Conservation (phyloP, 140 eudicot species). For the Cichorium intybus region DNA sequence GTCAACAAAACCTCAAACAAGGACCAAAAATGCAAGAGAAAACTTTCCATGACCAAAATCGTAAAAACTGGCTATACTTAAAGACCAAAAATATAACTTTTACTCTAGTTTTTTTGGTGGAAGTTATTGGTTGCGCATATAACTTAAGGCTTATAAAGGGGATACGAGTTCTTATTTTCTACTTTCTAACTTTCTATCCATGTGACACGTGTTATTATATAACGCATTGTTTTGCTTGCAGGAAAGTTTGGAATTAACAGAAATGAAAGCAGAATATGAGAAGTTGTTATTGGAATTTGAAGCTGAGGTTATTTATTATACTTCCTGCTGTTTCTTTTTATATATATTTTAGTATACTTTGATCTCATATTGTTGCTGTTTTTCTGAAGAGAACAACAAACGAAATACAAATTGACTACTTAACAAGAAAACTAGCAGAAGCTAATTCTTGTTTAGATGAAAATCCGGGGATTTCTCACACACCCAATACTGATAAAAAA, state of each 20-base stretch:
- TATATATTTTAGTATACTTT: background rate
- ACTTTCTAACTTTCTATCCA: too few species aligned
- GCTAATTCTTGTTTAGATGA: slow-evolving; percentile 11
- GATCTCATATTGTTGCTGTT: slow-evolving; percentile 1
- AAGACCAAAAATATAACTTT: too few species aligned
- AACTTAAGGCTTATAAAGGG: too few species aligned
- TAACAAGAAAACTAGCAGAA: slow-evolving; percentile 59
- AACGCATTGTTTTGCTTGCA: slow-evolving; percentile 27
- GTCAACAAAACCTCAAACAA: too few species aligned
- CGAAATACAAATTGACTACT: slow-evolving; percentile 57
- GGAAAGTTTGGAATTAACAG: slow-evolving; percentile 61
- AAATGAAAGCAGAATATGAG: slow-evolving; percentile 71
- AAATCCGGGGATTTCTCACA: background rate
- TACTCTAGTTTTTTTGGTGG: slow-evolving; percentile 12
- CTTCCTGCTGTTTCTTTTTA: slow-evolving; percentile 6
- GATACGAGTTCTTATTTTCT: too few species aligned
- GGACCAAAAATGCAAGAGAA: too few species aligned
- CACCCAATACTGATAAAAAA: slow-evolving; percentile 12
- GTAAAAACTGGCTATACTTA: too few species aligned
- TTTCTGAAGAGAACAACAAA: slow-evolving; percentile 54
- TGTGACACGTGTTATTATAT: too few species aligned
- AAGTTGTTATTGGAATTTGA: slow-evolving; percentile 59
- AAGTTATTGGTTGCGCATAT: too few species aligned
- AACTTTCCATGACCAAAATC: too few species aligned
- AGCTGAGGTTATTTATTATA: slow-evolving; percentile 56